Percentiles rank a stretch among this genome's conserved stretches.
These are phyloP conservation scores for Pochonia chlamydosporia DNA, from an alignment of 2,329 filamentous ascomycete genomes.

Conservation along the genomic window DNA sequence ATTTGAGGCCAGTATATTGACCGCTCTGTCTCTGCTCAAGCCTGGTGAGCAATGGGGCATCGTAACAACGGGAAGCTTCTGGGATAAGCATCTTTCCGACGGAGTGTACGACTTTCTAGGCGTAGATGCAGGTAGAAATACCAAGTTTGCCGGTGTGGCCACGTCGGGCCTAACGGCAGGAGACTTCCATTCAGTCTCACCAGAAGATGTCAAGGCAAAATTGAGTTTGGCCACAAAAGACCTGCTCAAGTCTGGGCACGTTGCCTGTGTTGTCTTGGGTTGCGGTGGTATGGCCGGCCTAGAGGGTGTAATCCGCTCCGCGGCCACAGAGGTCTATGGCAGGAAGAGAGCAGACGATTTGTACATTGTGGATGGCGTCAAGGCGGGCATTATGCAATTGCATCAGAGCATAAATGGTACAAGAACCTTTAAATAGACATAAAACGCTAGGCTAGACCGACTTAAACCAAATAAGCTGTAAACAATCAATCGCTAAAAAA, in stretches of 20 bases:
- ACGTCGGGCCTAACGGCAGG: conserved; percentile 76
- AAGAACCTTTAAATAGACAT: conserved; percentile 28
- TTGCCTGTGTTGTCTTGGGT: conserved; percentile 72
- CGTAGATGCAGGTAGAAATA: conserved; percentile 24
- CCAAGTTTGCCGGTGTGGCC: conserved; percentile 70
- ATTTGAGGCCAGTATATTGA: conserved; percentile 74
- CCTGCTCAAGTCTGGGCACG: conserved; percentile 50
- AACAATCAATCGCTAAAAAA: background rate
- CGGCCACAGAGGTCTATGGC: conserved; percentile 50
- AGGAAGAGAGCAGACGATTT: conserved; percentile 8
- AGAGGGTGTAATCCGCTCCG: conserved; percentile 67
- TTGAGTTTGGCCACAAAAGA: conserved; percentile 65
- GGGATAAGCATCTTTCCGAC: conserved; percentile 65
- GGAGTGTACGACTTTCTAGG: conserved; percentile 64
- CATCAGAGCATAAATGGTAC: conserved; percentile 46
- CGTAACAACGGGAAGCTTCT: conserved; percentile 79
- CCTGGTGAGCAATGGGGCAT: conserved; percentile 65
- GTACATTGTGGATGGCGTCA: conserved; percentile 74
- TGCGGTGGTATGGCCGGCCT: conserved; percentile 90
- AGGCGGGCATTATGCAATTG: conserved; percentile 59
- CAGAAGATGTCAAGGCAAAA: conserved; percentile 56
- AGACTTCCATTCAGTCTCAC: conserved; percentile 68
- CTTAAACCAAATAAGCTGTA: background rate
- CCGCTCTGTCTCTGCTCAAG: conserved; percentile 48
- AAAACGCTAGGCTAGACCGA: background rate